phyloP scores from a whole-genome alignment of 164 flowering plant species.

The Sextonia rubra region DNA sequence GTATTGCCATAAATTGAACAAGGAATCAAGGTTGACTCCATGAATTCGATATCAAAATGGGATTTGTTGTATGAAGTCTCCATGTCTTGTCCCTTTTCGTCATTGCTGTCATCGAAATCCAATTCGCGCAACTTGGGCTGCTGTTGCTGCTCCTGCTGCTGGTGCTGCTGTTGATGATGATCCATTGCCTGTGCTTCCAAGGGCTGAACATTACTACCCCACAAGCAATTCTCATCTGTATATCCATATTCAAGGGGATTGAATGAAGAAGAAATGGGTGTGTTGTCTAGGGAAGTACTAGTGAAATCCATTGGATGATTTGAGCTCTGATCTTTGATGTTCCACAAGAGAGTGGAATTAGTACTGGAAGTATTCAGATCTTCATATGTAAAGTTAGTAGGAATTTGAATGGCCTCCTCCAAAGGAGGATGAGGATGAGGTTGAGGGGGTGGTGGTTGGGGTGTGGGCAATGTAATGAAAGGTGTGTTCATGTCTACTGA shows the following conservation, averaged over 20 bases:
- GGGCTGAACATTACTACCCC: conserved; percentile 15
- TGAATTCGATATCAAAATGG: conserved; percentile 34
- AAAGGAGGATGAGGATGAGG: background rate
- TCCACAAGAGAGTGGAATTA: conserved; percentile 14
- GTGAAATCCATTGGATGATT: conserved; percentile 7
- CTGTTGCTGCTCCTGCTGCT: conserved; percentile 4
- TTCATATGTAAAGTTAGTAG: conserved; percentile 13
- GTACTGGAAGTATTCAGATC: conserved; percentile 9
- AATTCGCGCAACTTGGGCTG: conserved; percentile 5
- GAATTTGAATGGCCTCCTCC: background rate
- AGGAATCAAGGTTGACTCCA: conserved; percentile 38
- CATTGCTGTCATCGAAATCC: conserved; percentile 14
- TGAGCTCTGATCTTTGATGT: conserved; percentile 8
- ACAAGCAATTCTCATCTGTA: conserved; percentile 23
- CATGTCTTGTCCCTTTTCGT: conserved; percentile 17
- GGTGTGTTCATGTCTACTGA: conserved; percentile 10
- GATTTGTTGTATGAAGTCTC: conserved; percentile 19
- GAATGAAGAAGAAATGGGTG: conserved; percentile 18
- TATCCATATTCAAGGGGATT: conserved; percentile 20
- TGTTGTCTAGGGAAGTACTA: conserved; percentile 6
- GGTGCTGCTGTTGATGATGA: conserved; percentile 5
- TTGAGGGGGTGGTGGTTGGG: background rate
- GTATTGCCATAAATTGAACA: conserved; percentile 25
- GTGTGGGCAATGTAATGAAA: conserved; percentile 11
- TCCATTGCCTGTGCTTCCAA: conserved; percentile 2